Evolutionary conservation across 140 eudicot genomes (phyloP), one percentile per base, ranked within the genome.

Genomic region (Erigeron philadelphicus): DNA sequence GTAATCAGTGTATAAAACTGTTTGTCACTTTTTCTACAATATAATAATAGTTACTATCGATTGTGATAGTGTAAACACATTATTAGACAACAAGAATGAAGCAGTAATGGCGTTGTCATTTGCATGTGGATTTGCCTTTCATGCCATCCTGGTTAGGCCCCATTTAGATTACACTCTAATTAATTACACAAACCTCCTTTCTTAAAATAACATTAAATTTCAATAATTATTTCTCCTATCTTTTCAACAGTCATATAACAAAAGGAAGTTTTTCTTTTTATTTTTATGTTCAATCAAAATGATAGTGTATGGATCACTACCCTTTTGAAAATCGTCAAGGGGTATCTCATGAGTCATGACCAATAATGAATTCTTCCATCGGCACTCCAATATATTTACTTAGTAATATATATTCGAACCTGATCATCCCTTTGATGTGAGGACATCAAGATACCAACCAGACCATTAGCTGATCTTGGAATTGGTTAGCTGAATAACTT

Each of bases 131-230:
- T 47, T 25, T 77, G 58, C 77, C 81, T 71, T 77, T 77, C 77
- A 64, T 71, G 77, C 81, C 77, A 77, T 77, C 73, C 56, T 71
- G 77, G 11, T 56, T 77, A 71, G 81, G 73, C 73, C 81, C 81
- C 81, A 77, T 76, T 52, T 49, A 1, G 63, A 71, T 77, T 57
- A 61, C 71, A 18, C 10, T 10, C 12, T 68, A 7, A 52, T 65
- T 68, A 7, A 52, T 65, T 25, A 61, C 35, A 69, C 70, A 68
- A 18, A 8, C 35, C 31, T 6, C 56, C 7, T 9, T 47, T 41
- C 50, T 35, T 17, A 25, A 13, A 67, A 17, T 50, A 59, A 47
- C 42, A 67, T 17, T 57, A 45, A 47, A 41, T 75, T 15, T 31
- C 49, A 67, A 40, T 75, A 67, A 40, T 75, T 73, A 11, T 66